A percentile compares a stretch with the other conserved stretches of the same genome.
These are phyloP conservation scores for Cladophialophora yegresii DNA, from an alignment of 2,329 filamentous ascomycete genomes.

Conservation along the genomic window DNA sequence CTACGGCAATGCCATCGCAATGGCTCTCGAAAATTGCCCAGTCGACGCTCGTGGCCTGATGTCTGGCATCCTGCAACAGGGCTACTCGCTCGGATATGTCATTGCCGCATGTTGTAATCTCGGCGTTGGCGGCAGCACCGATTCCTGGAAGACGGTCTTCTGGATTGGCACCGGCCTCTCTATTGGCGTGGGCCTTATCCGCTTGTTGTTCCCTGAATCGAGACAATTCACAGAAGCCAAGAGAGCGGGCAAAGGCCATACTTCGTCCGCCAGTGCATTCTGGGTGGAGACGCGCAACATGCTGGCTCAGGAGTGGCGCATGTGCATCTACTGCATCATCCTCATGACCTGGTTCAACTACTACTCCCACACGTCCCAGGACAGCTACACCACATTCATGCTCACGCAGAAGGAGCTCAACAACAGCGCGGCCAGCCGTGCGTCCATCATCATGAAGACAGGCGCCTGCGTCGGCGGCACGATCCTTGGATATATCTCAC, in stretches of 20 bases:
- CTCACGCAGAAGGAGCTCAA: constrained; percentile 68
- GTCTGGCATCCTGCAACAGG: constrained; percentile 79
- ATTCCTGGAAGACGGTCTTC: constrained; percentile 72
- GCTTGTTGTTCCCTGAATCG: constrained; percentile 71
- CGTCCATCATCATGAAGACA: constrained; percentile 78
- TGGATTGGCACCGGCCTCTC: constrained; percentile 61
- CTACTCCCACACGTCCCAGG: constrained; percentile 78
- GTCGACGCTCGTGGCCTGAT: constrained; percentile 73
- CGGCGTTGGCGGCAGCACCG: constrained; percentile 61
- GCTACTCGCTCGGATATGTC: constrained; percentile 78
- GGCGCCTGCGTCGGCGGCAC: constrained; percentile 74
- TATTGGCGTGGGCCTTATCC: constrained; percentile 63
- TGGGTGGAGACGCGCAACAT: constrained; percentile 70
- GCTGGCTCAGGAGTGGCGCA: constrained; percentile 70
- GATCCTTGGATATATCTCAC: constrained; percentile 71
- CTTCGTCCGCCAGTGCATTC: constrained; percentile 54
- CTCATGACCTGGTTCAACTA: constrained; percentile 76
- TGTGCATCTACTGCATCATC: constrained; percentile 74
- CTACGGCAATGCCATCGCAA: constrained; percentile 76
- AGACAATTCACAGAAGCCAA: constrained; percentile 72
- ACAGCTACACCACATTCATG: constrained; percentile 82
- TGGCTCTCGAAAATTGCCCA: constrained; percentile 74
- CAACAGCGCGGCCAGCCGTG: constrained; percentile 66
- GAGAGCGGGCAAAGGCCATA: constrained; percentile 46
- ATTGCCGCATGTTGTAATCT: constrained; percentile 75